phyloP scores from a whole-genome alignment of 2,329 filamentous ascomycete species.

The Ilyonectria mors-panacis region DNA sequence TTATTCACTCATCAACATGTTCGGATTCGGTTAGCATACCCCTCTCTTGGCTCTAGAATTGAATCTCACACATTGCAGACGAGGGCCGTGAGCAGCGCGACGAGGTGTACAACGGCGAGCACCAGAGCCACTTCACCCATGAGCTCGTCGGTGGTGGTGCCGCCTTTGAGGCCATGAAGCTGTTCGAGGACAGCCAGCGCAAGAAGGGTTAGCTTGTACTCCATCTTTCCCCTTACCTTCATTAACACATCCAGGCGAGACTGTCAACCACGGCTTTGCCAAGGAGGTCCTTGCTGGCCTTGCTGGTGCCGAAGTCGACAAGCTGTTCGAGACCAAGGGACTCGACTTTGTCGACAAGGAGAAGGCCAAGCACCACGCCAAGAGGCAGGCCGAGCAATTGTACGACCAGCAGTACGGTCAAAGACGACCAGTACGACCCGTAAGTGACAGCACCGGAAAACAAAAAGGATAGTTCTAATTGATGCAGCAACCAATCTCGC shows the following conservation, averaged over 20 bases:
- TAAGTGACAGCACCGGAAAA: conserved; percentile 53
- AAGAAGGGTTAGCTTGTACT: conserved; percentile 61
- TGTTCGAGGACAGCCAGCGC: conserved; percentile 83
- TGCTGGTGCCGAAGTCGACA: conserved; percentile 82
- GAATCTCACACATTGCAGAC: conserved; percentile 4
- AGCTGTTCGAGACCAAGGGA: conserved; percentile 80
- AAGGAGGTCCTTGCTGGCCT: conserved; percentile 83
- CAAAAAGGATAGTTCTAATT: neutral
- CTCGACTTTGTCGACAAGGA: conserved; percentile 71
- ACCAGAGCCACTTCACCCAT: conserved; percentile 78
- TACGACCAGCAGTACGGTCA: conserved; percentile 69
- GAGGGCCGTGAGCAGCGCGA: conserved; percentile 51
- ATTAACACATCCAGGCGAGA: conserved; percentile 53
- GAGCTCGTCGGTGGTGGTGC: conserved; percentile 83
- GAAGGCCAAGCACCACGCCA: conserved; percentile 71
- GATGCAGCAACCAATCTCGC: conserved; percentile 46
- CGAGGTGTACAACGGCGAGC: conserved; percentile 59
- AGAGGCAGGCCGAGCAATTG: conserved; percentile 70
- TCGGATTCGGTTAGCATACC: conserved; percentile 27
- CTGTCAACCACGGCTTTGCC: conserved; percentile 80
- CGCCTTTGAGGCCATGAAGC: conserved; percentile 85
- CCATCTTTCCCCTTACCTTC: conserved; percentile 55
- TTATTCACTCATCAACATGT: conserved; percentile 16
- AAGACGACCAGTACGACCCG: conserved; percentile 69
- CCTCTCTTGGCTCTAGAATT: neutral